These are phyloP conservation scores for Hymenoscyphus fraxineus DNA, from an alignment of 2,329 filamentous ascomycete species.

Conservation along the genomic window DNA sequence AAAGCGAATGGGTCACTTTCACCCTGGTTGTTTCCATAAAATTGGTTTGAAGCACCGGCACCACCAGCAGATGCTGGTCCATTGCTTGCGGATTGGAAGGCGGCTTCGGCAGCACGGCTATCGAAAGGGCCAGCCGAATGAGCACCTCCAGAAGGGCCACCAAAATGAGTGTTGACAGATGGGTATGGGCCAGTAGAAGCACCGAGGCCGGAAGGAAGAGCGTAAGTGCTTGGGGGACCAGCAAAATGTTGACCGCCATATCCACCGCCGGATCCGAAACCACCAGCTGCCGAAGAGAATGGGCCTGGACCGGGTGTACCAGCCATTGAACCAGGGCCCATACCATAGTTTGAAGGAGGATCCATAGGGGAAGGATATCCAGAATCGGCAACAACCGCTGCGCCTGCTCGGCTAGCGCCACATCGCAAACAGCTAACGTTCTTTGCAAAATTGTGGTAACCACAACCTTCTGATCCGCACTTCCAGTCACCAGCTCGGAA, in stretches of 20 bases:
- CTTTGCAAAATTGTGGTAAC: constrained; percentile 99
- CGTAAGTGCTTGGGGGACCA: constrained; percentile 83
- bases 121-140: constrained; percentile 87
- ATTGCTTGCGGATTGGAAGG: constrained; percentile 85
- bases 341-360: constrained; percentile 73
- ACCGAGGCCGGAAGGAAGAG: constrained; percentile 78
- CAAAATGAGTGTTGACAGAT: constrained; percentile 75
- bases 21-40: constrained; percentile 53
- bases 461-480: constrained; percentile 93
- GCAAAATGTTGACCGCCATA: constrained; percentile 77
- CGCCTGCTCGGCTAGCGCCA: constrained; percentile 88
- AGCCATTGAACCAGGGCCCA: constrained; percentile 83
- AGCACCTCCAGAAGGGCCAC: constrained; percentile 69
- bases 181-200: constrained; percentile 77
- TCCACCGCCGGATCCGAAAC: constrained; percentile 62
- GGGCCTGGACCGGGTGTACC: constrained; percentile 75
- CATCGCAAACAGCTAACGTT: constrained; percentile 97
- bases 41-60: constrained; percentile 69
- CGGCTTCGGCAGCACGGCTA: constrained; percentile 87
- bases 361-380: constrained; percentile 91
- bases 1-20: constrained; percentile 78
- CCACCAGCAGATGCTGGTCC: constrained; percentile 73
- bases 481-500: constrained; percentile 99
- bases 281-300: constrained; percentile 65
- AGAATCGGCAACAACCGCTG: constrained; percentile 90